phyloP scores from a whole-genome alignment of 2,329 filamentous ascomycete species.

The Trichophyton benhamiae region DNA sequence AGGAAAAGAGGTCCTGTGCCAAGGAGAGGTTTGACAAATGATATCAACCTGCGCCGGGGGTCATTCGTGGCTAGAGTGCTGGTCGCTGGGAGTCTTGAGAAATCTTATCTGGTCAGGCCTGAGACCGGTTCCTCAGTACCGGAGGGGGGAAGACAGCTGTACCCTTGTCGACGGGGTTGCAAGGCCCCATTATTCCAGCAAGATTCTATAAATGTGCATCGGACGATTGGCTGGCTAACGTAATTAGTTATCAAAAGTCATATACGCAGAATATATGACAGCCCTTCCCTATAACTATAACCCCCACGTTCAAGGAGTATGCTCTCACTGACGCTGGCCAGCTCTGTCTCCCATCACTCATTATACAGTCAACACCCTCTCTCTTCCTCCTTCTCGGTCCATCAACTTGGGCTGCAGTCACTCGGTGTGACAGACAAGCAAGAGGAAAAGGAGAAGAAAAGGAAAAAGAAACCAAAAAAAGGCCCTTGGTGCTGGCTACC shows the following conservation, averaged over 20 bases:
- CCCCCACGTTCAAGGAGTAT: too few relatives aligned
- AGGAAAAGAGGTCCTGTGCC: background rate
- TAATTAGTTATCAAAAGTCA: background rate
- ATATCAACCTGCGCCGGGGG: background rate
- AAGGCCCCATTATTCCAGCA: background rate
- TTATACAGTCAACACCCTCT: background rate
- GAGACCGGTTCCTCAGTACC: background rate
- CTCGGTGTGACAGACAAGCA: background rate
- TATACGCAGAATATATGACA: background rate
- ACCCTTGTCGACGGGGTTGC: background rate
- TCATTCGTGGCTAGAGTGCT: background rate
- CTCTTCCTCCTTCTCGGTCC: background rate
- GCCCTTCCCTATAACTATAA: background rate
- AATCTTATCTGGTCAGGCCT: slow-evolving; percentile 1
- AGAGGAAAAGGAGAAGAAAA: background rate
- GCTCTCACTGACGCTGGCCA: background rate
- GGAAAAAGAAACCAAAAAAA: background rate
- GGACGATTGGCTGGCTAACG: background rate
- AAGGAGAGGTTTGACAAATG: slow-evolving; percentile 1
- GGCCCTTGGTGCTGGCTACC: slow-evolving; percentile 1
- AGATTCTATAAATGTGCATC: background rate
- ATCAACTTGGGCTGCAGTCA: background rate
- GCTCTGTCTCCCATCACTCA: background rate
- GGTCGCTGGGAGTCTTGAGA: background rate
- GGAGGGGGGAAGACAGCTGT: background rate